Evolutionary conservation across 768 basidiomycete genomes (phyloP), one percentile per base, ranked within the genome.

Genomic region (Auriscalpium vulgare): DNA sequence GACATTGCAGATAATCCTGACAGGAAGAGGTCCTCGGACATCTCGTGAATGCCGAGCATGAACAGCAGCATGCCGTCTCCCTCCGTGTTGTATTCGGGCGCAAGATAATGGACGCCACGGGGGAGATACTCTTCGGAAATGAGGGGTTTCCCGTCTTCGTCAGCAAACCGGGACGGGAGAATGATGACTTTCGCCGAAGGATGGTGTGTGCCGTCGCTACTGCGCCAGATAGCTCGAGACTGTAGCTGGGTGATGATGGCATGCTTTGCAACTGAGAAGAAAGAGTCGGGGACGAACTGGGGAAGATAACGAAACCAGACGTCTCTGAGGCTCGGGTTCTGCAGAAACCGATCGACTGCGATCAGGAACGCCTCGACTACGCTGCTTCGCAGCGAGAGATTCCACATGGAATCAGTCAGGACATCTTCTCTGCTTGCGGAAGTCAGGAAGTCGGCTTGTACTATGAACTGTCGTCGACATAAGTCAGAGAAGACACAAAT

Each of bases 401-500:
- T 69, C 68, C 68, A 69, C 14, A 17, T n/a, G 13, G 43, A 56
- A 37, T 65, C 55, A 16, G 53, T 47, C 4, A 66, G 56, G 35
- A 69, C 57, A 37, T 65, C 67, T 47, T 69, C 68, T 37, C 68
- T 51, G 52, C 61, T 68, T n/a, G 67, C 59, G 1, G 64, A 56
- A 17, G 68, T 67, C 40, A 69, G 56, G 49, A 69, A 69, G 54
- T 69, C 68, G 1, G 62, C 68, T 43, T 69, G 68, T 17, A 69
- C 58, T 44, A 69, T 55, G 56, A 69, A 69, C 68, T 69, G 50
- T 43, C 23, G 5, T 29, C 29, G 4, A 16, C 17, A 44, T n/a
- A 17, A 34, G 38, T 56, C 37, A 60, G 11, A 17, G 10, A 13
- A 48, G 47, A 21, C n/a, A 48, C 23, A 29, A 29, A 29, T 29